Base-by-base conservation (phyloP, 78 protist species). In the Dictyostelium firmibasis region DNA sequence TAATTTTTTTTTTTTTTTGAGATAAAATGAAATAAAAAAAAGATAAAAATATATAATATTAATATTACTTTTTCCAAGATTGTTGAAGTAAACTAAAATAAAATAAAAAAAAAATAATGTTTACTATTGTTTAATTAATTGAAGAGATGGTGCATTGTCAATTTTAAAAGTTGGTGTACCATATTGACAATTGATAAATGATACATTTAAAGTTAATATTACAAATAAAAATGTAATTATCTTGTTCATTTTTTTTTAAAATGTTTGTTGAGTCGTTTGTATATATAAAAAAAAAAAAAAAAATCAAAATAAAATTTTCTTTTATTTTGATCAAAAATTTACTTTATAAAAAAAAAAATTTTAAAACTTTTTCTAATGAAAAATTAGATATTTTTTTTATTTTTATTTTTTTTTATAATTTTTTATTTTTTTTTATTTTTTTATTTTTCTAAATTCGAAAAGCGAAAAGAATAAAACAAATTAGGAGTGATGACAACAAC, bases 111-210 rank as follows among this genome's bases (percentile, higher is more conserved):
- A 64, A 2, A 67, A 18, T 11, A 4, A 60, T 75, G 16, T 36
- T 31, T 25, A 85, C 92, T 60, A 78, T 87, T 53, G 67, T 78
- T 87, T 87, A 78, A 78, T 7, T 29, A 87, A 43, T 35, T 29
- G 18, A 11, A 87, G 36, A 25, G 75, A 36, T 87, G 93, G 86
- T 31, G 81, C 14, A 64, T 76, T 29, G 29, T 87, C 93, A 60
- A 87, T 29, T 78, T 87, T 50, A 43, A 87, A 87, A 33, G 81
- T 53, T 78, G 93, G 93, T 43, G 93, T 78, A 25, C 16, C 69
- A 50, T 50, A 50, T 36, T 44, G 9, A 20, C 29, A 18, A 20
- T 69, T 60, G 33, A 44, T 44, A 13, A 25, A 38, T 25, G 67
- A 20, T 79, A 79, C 35, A 25, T 33, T 44, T 25, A 79, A 44